Conservation (phyloP, 352 stramenopile species). For the Globisporangium yorkense region DNA sequence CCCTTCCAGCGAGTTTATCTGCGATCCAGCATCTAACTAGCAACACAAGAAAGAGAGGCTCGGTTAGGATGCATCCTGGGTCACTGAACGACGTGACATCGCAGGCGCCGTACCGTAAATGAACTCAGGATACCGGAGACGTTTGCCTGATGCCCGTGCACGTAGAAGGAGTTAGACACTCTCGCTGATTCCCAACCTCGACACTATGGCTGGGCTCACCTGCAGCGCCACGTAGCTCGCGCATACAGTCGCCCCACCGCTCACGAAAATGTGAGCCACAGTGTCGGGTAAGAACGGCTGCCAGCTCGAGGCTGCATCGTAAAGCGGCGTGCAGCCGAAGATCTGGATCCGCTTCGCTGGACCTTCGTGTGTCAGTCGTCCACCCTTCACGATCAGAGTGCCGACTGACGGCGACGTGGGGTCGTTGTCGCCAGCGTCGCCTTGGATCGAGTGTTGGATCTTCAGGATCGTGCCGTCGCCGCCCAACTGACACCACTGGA, state of each 20-base stretch:
- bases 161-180: neutral
- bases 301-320: slow-evolving; percentile 35
- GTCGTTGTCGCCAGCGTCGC: slow-evolving; percentile 3
- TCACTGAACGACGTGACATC: neutral
- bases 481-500: slow-evolving; percentile 76
- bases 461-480: slow-evolving; percentile 75
- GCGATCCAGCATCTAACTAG: slow-evolving; percentile 45
- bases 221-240: slow-evolving; percentile 43
- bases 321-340: slow-evolving; percentile 76
- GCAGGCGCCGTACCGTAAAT: slow-evolving; percentile 26
- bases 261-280: slow-evolving; percentile 60
- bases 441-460: slow-evolving; percentile 27
- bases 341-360: slow-evolving; percentile 61
- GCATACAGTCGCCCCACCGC: slow-evolving; percentile 56
- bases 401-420: slow-evolving; percentile 14
- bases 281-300: slow-evolving; percentile 49
- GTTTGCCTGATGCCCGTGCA: slow-evolving; percentile 17
- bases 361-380: slow-evolving; percentile 36
- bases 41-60: neutral
- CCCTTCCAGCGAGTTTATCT: slow-evolving; percentile 35
- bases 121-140: slow-evolving; percentile 37
- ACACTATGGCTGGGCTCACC: slow-evolving; percentile 14
- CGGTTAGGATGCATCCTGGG: neutral
- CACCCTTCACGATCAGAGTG: slow-evolving; percentile 55
- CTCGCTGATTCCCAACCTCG: neutral